Base-by-base conservation (phyloP, 2,329 filamentous ascomycete species). In the Ophioceras dolichostomum region DNA sequence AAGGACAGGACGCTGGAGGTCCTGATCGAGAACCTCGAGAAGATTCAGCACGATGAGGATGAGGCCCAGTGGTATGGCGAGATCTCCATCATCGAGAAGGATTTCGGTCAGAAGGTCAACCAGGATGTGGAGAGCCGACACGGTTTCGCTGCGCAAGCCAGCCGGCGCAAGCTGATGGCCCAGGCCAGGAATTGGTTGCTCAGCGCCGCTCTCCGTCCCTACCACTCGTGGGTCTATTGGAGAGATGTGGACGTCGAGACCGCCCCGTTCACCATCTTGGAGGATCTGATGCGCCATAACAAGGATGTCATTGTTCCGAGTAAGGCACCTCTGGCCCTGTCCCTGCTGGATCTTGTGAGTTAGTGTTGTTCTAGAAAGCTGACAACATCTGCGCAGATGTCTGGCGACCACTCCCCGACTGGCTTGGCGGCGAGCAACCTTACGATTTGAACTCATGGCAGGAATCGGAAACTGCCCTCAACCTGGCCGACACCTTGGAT, bases 401-500 rank as follows among this genome's bases (percentile, higher is more conserved):
- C 42, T 98, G 91, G 91, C 80, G 91, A 46, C 91, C 91, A n/a
- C 73, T 98, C 34, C 91, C 91, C 6, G 91, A 98, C 59, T 98
- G 91, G 91, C 82, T 98, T 18, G 91, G 91, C 32, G 93, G 91
- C 50, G 91, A 98, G 57, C 91, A 98, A 57, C 91, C 91, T 2
- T 98, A 98, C 57, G 91, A 98, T 61, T 60, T 98, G 49, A 98
- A 98, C 59, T 96, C 89, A 13, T 98, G 91, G 91, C 91, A 98
- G 59, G 91, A 98, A 60, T 98, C 91, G 0, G 93, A 98, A 54
- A 98, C 91, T 1, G 91, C 91, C 0, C 68, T 98, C 37, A 85
- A 86, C 8, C 70, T 98, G 27, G 91, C 91, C 10, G 89, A 98
- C 45, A 94, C 87, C 0, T 70, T 98, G 4, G 91, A 98, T 47